Evolutionary conservation across 2,329 filamentous ascomycete genomes (phyloP), one percentile per base, ranked within the genome.

Genomic region (Calonectria hawksworthii): DNA sequence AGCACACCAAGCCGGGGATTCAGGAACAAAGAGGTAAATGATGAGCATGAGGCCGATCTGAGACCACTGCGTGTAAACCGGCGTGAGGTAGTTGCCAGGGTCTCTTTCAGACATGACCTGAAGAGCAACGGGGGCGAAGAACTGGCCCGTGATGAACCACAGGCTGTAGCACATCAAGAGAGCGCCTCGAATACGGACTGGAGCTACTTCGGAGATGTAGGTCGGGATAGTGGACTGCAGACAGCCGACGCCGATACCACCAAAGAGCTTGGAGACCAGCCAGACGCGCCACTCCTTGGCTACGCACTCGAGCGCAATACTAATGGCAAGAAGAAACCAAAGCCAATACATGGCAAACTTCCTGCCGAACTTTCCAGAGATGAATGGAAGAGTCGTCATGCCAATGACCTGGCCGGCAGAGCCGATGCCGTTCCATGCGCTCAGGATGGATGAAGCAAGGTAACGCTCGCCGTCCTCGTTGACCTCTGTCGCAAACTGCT

Each of bases 61-160:
- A 7, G 83, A 83, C 86, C 87, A 88, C 80, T 88, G 74, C 1
- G 86, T 86, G 73, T 87, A 87, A 59, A 88, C 85, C 5, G 86
- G 82, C 7, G 81, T 83, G 11, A 32, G 30, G 8, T 32, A 32
- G 30, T 87, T 78, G 38, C 81, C 77, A 0, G 85, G 84, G 36
- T 83, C 77, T 0, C 69, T 52, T 5, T 76, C 69, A 52, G 81
- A 82, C 16, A 87, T 78, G 7, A 77, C 74, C 38, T 87, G 82
- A 7, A 88, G 80, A 2, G 86, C 86, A 0, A 88, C 81, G 2
- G 83, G 85, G 11, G 84, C 86, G 61, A 85, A 86, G 41, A 88
- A 83, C 36, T 84, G 82, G 1, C 86, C 87, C 1, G 87, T 61
- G 5, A 84, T 83, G 74, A 84, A 88, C 87, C 87, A 88, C 77